Evolutionary conservation across 768 basidiomycete genomes (phyloP).

Genomic region (Filobasidium floriforme): DNA sequence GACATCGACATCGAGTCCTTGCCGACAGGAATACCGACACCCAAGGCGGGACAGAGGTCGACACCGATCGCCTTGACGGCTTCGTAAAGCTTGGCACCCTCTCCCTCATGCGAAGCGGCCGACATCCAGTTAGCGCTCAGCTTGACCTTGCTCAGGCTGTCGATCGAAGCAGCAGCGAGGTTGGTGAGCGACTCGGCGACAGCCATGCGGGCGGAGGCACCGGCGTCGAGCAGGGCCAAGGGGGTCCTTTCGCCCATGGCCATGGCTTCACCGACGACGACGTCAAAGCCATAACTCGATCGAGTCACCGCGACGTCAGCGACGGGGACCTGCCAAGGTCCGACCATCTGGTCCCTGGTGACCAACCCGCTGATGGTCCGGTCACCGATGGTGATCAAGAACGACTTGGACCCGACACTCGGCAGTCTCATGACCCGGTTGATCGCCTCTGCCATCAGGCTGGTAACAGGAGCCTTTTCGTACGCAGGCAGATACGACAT

Average conservation of each 20-base stretch:
- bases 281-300: conserved; percentile 86
- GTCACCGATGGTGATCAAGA: conserved; percentile 97
- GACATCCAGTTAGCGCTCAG: conserved; percentile 99
- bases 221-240: conserved; percentile 73
- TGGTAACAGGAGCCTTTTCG: conserved; percentile 45
- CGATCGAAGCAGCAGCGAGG: conserved; percentile 69
- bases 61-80: conserved; percentile 78
- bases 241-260: conserved; percentile 97
- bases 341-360: conserved; percentile 96
- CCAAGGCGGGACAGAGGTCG: conserved; percentile 85
- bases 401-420: conserved; percentile 88
- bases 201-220: conserved; percentile 91
- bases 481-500: conserved; percentile 53
- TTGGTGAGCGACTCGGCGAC: conserved; percentile 91
- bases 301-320: conserved; percentile 95
- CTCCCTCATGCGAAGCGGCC: conserved; percentile 72
- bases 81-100: conserved; percentile 80
- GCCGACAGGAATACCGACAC: conserved; percentile 89
- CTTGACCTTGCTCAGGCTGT: conserved; percentile 67
- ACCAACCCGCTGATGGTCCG: conserved; percentile 89
- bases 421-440: conserved; percentile 82
- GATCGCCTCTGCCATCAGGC: conserved; percentile 55
- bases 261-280: conserved; percentile 85
- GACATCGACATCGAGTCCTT: conserved; percentile 99
- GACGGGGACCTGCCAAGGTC: conserved; percentile 96